Percentiles rank a stretch among this genome's conserved stretches.
Evolutionary conservation across 169 alveolate genomes (phyloP).

Genomic region (Eimeria praecox): DNA sequence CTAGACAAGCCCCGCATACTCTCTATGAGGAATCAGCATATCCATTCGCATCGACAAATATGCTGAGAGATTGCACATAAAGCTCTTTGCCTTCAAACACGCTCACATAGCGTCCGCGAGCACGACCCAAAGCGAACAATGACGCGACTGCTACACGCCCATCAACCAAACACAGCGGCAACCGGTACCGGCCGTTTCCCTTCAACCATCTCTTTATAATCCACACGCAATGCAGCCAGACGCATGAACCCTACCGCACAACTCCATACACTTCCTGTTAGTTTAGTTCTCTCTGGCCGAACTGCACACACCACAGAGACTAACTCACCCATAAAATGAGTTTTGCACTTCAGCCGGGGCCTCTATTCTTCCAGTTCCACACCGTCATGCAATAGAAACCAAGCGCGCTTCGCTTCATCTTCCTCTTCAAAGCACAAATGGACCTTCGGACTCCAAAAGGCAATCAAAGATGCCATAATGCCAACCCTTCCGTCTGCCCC

Average conservation of each 20-base stretch:
- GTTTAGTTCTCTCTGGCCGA: too few species aligned
- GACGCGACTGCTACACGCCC: too few species aligned
- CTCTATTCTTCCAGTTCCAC: neutral
- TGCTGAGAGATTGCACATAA: neutral
- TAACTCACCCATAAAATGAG: neutral
- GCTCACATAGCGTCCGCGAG: too few species aligned
- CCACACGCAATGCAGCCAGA: too few species aligned
- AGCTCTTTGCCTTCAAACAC: too few species aligned
- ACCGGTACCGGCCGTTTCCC: too few species aligned
- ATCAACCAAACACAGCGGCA: too few species aligned
- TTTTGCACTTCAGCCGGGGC: neutral
- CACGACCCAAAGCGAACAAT: too few species aligned
- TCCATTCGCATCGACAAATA: neutral
- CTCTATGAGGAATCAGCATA: neutral
- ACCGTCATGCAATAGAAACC: neutral
- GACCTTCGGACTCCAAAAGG: neutral
- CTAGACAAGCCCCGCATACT: neutral
- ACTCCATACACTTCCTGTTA: too few species aligned
- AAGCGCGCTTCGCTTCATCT: neutral
- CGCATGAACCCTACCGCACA: too few species aligned
- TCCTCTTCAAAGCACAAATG: neutral
- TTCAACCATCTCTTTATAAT: too few species aligned
- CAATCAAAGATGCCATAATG: neutral
- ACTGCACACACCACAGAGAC: neutral
- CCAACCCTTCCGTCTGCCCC: neutral